Conservation (phyloP, 345 rosid species). For the Lepidium sativum region DNA sequence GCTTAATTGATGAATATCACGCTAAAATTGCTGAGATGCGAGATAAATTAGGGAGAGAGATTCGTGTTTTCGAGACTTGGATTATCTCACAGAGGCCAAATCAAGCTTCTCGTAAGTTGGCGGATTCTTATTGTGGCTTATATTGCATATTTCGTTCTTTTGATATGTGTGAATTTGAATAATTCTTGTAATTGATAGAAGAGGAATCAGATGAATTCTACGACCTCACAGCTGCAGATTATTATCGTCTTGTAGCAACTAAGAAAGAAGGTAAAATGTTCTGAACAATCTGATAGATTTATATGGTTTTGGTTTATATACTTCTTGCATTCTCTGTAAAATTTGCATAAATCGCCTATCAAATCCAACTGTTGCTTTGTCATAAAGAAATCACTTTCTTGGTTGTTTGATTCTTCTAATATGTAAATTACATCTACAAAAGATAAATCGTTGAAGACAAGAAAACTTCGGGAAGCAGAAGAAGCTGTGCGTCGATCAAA, state of each 20-base stretch:
- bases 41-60: slow-evolving; percentile 68
- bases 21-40: slow-evolving; percentile 50
- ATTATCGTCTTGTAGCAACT: slow-evolving; percentile 41
- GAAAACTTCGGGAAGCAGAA: slow-evolving; percentile 79
- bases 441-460: slow-evolving; percentile 78
- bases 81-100: slow-evolving; percentile 28
- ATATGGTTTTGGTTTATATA: not conserved
- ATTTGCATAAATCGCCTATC: not conserved
- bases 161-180: not conserved
- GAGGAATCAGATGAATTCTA: slow-evolving; percentile 80
- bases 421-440: slow-evolving; percentile 4
- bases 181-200: slow-evolving; percentile 16
- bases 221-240: slow-evolving; percentile 81
- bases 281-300: not conserved
- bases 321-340: not conserved
- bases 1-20: slow-evolving; percentile 29
- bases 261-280: slow-evolving; percentile 54
- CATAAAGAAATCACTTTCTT: not conserved
- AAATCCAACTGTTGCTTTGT: not conserved
- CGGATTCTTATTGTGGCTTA: not conserved
- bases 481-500: slow-evolving; percentile 70
- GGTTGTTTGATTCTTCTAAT: not conserved
- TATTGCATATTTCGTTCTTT: not conserved
- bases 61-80: slow-evolving; percentile 69
- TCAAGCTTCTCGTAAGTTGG: slow-evolving; percentile 39